Evolutionary conservation across 225 moss, liverwort and hornwort genomes (phyloP), one percentile per base, ranked within the genome.

Genomic region (Takakia lepidozioides): DNA sequence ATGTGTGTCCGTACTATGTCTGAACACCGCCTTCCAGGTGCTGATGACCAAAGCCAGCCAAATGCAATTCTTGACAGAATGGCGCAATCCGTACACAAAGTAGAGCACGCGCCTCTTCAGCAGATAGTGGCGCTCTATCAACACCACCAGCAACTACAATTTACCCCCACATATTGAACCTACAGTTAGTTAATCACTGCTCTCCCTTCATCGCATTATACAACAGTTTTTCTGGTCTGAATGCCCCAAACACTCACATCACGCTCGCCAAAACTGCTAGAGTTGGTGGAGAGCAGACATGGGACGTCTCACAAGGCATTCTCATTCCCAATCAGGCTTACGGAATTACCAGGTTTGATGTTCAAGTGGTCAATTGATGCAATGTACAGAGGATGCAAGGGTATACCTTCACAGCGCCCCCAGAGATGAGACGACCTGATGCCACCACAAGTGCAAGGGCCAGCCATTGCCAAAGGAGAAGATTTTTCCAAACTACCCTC

Each of bases 11-110:
- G 77, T 79, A 21, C 74, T 75, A 53, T 91, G 64, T 56, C 80
- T 78, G 51, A 98, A 75, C 11, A 98, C 80, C 21, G 86, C 68
- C 73, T 98, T 91, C 98, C 98, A 98, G 14, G 87, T 85, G 27
- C 87, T 91, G 61, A 91, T 91, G 30, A 98, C 91, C 39, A 90
- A 75, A 8, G 91, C 87, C 68, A 98, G 73, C 98, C 98, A 98
- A 38, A 98, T 77, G 61, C 87, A 91, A 56, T 98, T 90, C 66
- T 91, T 90, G 63, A 98, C 91, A 18, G 98, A 82, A 62, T 83
- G 98, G 47, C 98, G 70, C 64, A 98, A 72, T 51, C 98, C 98
- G 52, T 98, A 98, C 25, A 98, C 87, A 52, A 98, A 98, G 61
- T 98, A 98, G 19, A 98, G 98, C 43, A 98, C 98, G 45, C 91